These are phyloP conservation scores for Silybum marianum DNA, from an alignment of 129 eudicot species.

Conservation along the genomic window DNA sequence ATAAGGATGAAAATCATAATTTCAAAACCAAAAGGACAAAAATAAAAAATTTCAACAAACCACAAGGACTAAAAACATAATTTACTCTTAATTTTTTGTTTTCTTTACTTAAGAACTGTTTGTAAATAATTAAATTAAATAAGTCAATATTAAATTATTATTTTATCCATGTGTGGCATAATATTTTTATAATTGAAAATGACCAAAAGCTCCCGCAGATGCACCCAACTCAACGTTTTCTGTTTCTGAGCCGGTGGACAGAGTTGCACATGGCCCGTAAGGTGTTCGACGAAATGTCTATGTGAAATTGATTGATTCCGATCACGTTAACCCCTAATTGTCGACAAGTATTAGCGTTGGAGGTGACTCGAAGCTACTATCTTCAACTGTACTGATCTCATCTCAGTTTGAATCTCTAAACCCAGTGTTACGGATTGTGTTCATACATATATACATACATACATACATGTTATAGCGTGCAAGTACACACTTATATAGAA, in stretches of 20 bases:
- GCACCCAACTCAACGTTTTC: neutral
- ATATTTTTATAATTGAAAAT: neutral
- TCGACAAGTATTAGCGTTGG: neutral
- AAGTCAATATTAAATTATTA: no score
- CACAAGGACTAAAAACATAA: no score
- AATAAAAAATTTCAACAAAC: no score
- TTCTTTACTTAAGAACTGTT: no score
- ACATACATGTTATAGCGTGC: neutral
- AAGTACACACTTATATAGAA: neutral
- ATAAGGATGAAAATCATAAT: no score
- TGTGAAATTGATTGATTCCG: constrained; percentile 29
- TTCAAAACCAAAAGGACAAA: no score
- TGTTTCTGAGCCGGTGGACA: neutral
- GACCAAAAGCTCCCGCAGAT: neutral
- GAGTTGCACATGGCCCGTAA: constrained; percentile 37
- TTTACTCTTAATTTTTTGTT: no score
- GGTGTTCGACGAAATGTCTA: constrained; percentile 47
- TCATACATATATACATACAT: neutral
- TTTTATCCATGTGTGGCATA: no score
- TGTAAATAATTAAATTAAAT: no score
- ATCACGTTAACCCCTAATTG: constrained; percentile 10
- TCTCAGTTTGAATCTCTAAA: constrained; percentile 5
- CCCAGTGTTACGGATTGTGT: neutral
- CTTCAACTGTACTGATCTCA: constrained; percentile 22
- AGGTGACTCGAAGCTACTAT: constrained; percentile 12